Percentiles rank a stretch among this genome's conserved stretches.
Evolutionary conservation across 495 filamentous ascomycete species (phyloP).

Genomic region (Choiromyces venosus): DNA sequence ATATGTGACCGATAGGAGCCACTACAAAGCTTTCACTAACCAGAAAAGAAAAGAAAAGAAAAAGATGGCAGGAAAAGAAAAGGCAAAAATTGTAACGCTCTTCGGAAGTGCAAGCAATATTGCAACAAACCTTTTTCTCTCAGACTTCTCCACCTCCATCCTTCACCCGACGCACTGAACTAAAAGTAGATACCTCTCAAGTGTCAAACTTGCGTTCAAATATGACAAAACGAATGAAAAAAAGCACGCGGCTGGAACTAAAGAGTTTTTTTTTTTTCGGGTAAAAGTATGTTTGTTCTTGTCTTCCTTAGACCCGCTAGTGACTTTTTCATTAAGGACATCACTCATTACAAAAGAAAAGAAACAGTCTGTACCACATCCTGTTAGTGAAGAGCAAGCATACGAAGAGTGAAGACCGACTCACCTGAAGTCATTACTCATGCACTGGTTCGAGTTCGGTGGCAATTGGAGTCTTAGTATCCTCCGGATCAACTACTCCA

Average conservation of each 20-base stretch:
- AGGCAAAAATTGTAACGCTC: constrained; percentile 20
- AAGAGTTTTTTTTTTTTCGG: constrained; percentile 8
- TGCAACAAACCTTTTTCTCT: constrained; percentile 9
- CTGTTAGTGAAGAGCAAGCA: neutral
- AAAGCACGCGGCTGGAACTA: constrained; percentile 16
- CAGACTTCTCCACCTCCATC: constrained; percentile 2
- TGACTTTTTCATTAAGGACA: constrained; percentile 29
- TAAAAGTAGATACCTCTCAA: constrained; percentile 36
- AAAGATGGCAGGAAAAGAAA: constrained; percentile 1
- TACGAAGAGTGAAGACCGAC: neutral
- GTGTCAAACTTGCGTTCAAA: constrained; percentile 29
- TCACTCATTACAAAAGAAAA: constrained; percentile 30
- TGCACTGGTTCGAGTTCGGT: constrained; percentile 32
- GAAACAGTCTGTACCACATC: constrained; percentile 10
- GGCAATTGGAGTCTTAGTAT: constrained; percentile 6
- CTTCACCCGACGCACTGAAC: constrained; percentile 9
- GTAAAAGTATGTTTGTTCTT: constrained; percentile 25
- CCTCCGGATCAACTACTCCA: constrained; percentile 14
- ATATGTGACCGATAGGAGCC: neutral
- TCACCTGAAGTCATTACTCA: constrained; percentile 22
- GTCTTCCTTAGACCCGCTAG: constrained; percentile 23
- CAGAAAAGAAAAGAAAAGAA: constrained; percentile 1
- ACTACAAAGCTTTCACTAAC: neutral
- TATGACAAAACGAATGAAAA: constrained; percentile 31
- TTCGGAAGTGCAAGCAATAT: constrained; percentile 12